phyloP scores from a whole-genome alignment of 148 eudicot species.

The Pouteria glomerata region DNA sequence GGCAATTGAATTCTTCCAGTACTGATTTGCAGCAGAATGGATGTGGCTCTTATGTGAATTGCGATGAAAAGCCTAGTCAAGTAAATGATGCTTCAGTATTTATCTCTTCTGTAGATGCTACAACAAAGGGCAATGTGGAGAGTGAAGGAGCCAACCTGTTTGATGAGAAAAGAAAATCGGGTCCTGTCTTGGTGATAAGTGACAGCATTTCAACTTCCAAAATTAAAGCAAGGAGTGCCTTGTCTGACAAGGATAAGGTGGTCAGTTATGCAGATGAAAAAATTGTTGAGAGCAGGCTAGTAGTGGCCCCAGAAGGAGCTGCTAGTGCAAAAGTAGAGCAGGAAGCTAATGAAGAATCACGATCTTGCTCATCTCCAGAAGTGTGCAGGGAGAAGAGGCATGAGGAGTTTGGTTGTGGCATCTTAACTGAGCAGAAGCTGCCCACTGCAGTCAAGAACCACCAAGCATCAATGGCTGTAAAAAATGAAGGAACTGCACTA shows the following conservation, averaged over 20 bases:
- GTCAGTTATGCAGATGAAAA: constrained; percentile 4
- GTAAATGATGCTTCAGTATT: constrained; percentile 8
- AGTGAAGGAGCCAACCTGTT: constrained; percentile 7
- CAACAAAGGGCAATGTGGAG: background rate
- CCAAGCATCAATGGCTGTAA: background rate
- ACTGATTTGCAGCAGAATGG: background rate
- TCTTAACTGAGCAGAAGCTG: constrained; percentile 6
- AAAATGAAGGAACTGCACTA: constrained; percentile 10
- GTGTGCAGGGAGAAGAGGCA: constrained; percentile 14
- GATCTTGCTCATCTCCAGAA: constrained; percentile 21
- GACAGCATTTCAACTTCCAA: background rate
- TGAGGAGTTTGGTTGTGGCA: constrained; percentile 8
- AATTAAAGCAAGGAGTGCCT: constrained; percentile 2
- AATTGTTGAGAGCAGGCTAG: constrained; percentile 5
- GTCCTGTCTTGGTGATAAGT: background rate
- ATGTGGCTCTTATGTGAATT: background rate
- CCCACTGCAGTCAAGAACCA: background rate
- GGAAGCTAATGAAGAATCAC: constrained; percentile 19
- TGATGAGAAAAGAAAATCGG: constrained; percentile 6
- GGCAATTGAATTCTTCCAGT: constrained; percentile 2
- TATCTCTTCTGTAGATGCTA: constrained; percentile 19
- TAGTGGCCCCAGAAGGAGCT: constrained; percentile 8
- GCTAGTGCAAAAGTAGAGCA: constrained; percentile 15
- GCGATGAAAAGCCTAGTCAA: constrained; percentile 9
- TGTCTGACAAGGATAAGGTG: constrained; percentile 4